These are phyloP conservation scores for Penicillium digitatum DNA, from an alignment of 2,329 filamentous ascomycete genomes.

Conservation along the genomic window DNA sequence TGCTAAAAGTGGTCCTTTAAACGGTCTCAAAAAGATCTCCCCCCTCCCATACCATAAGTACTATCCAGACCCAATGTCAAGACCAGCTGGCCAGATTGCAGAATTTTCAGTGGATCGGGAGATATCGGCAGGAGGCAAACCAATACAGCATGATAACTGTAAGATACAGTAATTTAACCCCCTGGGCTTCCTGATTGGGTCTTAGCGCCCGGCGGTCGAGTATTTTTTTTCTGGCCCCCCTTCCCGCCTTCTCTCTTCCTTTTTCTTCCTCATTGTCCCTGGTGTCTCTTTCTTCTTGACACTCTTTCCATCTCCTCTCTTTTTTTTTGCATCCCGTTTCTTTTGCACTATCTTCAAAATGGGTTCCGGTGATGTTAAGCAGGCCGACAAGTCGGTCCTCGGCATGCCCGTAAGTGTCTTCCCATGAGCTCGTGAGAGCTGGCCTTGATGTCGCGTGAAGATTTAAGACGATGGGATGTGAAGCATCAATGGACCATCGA, in stretches of 20 bases:
- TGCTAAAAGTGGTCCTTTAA: background rate
- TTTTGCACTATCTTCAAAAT: slow-evolving; percentile 45
- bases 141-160: slow-evolving; percentile 14
- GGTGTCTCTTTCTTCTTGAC: slow-evolving; percentile 34
- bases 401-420: slow-evolving; percentile 48
- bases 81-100: slow-evolving; percentile 11
- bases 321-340: slow-evolving; percentile 38
- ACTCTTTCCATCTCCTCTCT: slow-evolving; percentile 37
- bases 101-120: slow-evolving; percentile 32
- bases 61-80: background rate
- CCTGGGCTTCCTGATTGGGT: slow-evolving; percentile 24
- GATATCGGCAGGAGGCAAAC: slow-evolving; percentile 32
- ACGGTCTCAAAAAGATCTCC: background rate
- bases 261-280: slow-evolving; percentile 37
- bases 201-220: slow-evolving; percentile 33
- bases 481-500: slow-evolving; percentile 1
- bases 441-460: background rate
- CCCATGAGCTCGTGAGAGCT: background rate
- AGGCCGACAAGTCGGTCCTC: slow-evolving; percentile 53
- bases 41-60: background rate
- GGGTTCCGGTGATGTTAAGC: slow-evolving; percentile 47
- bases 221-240: slow-evolving; percentile 36
- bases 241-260: slow-evolving; percentile 41
- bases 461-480: background rate
- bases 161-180: slow-evolving; percentile 9